Base-by-base conservation (phyloP, 768 basidiomycete species). In the Rubroboletus pulcherrimus region DNA sequence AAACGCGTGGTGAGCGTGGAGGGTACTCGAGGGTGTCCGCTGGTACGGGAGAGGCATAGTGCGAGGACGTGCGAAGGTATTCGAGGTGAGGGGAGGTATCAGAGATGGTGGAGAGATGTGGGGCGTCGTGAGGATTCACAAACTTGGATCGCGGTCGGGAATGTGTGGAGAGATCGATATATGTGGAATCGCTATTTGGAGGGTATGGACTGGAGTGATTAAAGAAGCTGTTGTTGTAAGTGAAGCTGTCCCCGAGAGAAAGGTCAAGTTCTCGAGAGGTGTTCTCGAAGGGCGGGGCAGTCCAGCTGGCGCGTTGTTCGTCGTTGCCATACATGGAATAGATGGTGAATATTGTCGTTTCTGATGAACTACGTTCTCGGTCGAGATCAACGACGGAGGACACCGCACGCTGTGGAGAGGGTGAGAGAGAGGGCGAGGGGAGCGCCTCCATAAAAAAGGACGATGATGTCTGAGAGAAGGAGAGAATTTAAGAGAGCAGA, bases 271-370 rank as follows among this genome's bases (percentile, higher is more conserved):
- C 76, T 52, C 75, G 75, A 42, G 73, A 65, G 34, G 63, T 71
- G 45, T 66, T 73, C 57, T 73, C 74, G 55, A 73, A 68, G 57
- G 73, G 66, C 54, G 74, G 64, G 62, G 71, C 65, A 67, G 74
- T 65, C 79, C 81, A 84, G 74, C 79, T 80, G 49, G 75, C 69
- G 49, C 73, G 72, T 61, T 67, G 58, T 53, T 68, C 65, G 54
- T 84, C 81, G 67, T 86, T 85, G 51, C 83, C 83, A 69, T 93
- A 93, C 90, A 91, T 91, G 47, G 87, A 90, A 69, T 91, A 93
- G 54, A 93, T 92, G 51, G 87, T 85, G 67, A 87, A 83, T 66
- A 92, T 88, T 12, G 89, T 83, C 47, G 86, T 83, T 63, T 89
- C 89, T 12, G 87, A 83, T 0, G 86, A 85, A 53, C 74, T 75